Evolutionary conservation across 2,329 filamentous ascomycete genomes (phyloP).

Genomic region (Akanthomyces muscarius): DNA sequence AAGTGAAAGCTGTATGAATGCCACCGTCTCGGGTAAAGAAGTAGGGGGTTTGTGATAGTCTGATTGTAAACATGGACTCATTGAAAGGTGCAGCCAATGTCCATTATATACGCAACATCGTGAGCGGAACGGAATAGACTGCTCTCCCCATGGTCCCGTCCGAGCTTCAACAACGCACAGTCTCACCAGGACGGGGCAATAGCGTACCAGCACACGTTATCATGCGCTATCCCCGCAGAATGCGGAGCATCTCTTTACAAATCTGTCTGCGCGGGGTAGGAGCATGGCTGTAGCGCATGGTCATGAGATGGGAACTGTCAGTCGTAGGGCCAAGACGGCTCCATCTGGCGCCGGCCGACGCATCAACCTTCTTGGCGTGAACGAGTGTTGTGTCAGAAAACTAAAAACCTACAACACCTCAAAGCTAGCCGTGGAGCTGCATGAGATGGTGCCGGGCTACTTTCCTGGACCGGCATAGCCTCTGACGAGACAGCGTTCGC

Average conservation of each 20-base stretch:
- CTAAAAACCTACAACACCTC: too few species aligned
- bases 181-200: neutral
- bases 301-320: neutral
- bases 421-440: neutral
- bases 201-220: neutral
- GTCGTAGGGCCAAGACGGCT: neutral
- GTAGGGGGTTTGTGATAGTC: neutral
- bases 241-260: neutral
- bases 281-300: neutral
- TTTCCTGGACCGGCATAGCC: conserved; percentile 4
- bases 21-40: neutral
- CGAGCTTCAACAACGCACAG: neutral
- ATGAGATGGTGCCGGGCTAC: neutral
- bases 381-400: neutral
- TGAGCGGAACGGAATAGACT: neutral
- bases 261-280: neutral
- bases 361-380: neutral
- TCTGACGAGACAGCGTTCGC: neutral
- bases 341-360: neutral
- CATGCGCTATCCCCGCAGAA: neutral
- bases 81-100: neutral
- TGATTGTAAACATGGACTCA: neutral
- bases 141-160: neutral
- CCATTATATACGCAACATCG: neutral
- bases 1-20: neutral